Base-by-base conservation (phyloP, 441 rosid genomes). In the Aquilaria agallochum region DNA sequence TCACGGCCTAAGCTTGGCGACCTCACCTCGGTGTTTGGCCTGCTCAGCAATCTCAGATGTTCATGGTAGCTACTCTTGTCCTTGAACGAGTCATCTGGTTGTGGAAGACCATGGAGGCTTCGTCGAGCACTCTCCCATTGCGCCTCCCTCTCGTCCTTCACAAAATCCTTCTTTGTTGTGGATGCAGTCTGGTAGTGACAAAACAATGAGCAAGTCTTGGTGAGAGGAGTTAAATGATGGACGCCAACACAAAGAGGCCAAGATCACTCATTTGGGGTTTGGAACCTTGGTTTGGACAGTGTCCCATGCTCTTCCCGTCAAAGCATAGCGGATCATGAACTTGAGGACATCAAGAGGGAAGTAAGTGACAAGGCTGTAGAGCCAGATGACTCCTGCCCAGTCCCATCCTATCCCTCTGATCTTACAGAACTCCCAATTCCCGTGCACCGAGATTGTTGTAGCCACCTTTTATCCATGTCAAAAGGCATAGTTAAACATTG, bases 41-140 rank as follows among this genome's bases (percentile, higher is more conserved):
- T 89, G 96, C 73, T 91, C 96, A 3, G 97, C 96, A 31, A 89
- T 81, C 72, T 89, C 92, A 20, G 75, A 75, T 59, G 66, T 62
- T 88, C 90, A 1, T 55, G 73, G 53, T 74, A 61, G 55, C 67
- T 80, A 34, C 68, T 68, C 67, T 71, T 85, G 46, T 83, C 92
- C 5, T 74, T 76, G 5, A 65, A 58, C 56, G 55, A 12, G 15
- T 72, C 62, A 30, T 87, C 83, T 0, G 82, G 66, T 0, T 80
- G 61, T 56, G 76, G 80, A 14, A 84, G 90, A 5, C 97, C 97
- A n/a, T 90, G 92, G 11, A 86, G 87, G 2, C 95, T 90, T 55
- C 98, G 87, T 68, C 90, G 98, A 58, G 90, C 90, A 31, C 65
- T 49, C 0, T 95, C 97, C 98, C 98, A 92, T 58, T 90, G 95